Conservation (phyloP, 139 green algal species). For the Penium margaritaceum region DNA sequence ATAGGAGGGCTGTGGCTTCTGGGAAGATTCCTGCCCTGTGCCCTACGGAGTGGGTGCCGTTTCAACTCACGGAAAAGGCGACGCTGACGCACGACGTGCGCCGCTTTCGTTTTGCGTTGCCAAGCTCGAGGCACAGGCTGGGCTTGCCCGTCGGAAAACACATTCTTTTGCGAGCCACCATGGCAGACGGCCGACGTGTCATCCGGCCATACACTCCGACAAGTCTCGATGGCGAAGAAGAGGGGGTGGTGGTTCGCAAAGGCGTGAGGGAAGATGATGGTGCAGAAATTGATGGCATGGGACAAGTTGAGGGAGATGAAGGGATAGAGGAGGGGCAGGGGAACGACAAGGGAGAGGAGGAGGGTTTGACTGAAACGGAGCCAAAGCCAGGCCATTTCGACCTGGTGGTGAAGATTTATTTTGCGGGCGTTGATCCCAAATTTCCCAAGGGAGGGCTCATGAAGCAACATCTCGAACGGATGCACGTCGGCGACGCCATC, state of each 20-base stretch:
- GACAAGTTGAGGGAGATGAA: too few species aligned
- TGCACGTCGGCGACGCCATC: slow-evolving; percentile 78
- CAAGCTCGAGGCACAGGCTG: slow-evolving; percentile 69
- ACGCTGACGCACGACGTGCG: slow-evolving; percentile 78
- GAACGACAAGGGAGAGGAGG: too few species aligned
- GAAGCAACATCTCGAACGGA: slow-evolving; percentile 60
- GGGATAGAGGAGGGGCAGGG: too few species aligned
- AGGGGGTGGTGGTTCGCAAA: too few species aligned
- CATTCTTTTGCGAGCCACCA: slow-evolving; percentile 68
- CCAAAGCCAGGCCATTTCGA: slow-evolving; percentile 94
- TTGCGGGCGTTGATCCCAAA: slow-evolving; percentile 65
- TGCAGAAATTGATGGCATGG: too few species aligned
- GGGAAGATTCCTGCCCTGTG: slow-evolving; percentile 40
- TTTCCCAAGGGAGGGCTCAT: slow-evolving; percentile 83
- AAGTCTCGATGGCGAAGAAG: slow-evolving; percentile 55
- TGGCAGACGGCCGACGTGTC: slow-evolving; percentile 72
- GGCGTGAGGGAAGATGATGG: too few species aligned
- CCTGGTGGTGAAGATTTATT: slow-evolving; percentile 84
- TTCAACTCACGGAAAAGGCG: slow-evolving; percentile 71
- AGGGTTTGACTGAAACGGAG: too few species aligned
- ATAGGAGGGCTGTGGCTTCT: background rate
- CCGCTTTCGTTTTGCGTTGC: slow-evolving; percentile 87
- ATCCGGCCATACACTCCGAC: slow-evolving; percentile 93
- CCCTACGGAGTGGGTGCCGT: slow-evolving; percentile 65
- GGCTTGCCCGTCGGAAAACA: slow-evolving; percentile 88